phyloP scores from a whole-genome alignment of 208 protist species.

The Acanthamoeba sp. region DNA sequence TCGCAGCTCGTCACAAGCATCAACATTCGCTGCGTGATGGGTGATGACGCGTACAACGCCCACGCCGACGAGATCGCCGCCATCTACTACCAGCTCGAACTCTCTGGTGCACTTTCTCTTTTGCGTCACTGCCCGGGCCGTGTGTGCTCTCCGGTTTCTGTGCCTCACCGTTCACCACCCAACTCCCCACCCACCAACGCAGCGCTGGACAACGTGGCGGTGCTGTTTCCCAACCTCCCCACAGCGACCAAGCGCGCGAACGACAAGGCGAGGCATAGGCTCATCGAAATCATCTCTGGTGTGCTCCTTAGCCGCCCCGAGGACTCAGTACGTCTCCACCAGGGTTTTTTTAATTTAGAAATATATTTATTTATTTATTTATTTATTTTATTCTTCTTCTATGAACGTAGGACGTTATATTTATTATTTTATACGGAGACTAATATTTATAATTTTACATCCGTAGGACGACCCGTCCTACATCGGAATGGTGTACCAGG shows the following conservation, averaged over 20 bases:
- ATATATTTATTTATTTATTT: too few species aligned
- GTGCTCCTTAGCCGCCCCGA: not conserved
- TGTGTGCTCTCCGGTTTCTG: not conserved
- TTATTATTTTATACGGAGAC: not conserved
- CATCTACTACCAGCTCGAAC: constrained; percentile 66
- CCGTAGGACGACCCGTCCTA: not conserved
- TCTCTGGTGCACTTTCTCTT: not conserved
- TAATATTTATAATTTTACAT: not conserved
- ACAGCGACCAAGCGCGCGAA: not conserved
- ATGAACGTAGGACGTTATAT: not conserved
- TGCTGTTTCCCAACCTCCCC: constrained; percentile 28
- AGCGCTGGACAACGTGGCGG: not conserved
- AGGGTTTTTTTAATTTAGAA: not conserved
- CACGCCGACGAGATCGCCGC: constrained; percentile 22
- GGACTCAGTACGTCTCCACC: not conserved
- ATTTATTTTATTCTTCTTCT: too few species aligned
- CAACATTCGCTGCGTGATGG: constrained; percentile 66
- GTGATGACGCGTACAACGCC: constrained; percentile 31
- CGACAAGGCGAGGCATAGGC: not conserved
- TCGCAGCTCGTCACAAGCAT: constrained; percentile 57
- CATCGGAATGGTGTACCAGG: not conserved
- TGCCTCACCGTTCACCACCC: not conserved
- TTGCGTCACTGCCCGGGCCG: not conserved
- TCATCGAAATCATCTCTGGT: constrained; percentile 1
- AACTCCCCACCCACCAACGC: not conserved